Conservation (phyloP, 164 flowering plant species). For the Vitis rotundifolia region DNA sequence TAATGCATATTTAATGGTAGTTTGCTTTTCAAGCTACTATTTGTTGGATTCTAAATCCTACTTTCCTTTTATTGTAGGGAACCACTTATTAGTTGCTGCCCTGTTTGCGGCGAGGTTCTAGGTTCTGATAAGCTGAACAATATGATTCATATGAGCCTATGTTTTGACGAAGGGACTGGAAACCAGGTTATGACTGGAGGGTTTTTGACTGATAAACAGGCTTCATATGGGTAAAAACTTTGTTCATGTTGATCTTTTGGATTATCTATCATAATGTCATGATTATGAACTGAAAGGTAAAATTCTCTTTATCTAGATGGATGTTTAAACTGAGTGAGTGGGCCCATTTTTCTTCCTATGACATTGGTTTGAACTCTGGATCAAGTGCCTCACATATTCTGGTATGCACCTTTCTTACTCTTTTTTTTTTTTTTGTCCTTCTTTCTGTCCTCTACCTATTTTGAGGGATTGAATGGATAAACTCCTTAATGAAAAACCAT, state of each 20-base stretch:
- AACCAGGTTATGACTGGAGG: slow-evolving; percentile 92
- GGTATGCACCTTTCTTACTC: slow-evolving; percentile 39
- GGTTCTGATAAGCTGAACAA: slow-evolving; percentile 59
- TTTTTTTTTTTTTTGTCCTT: neutral
- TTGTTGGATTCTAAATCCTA: neutral
- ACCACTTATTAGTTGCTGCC: slow-evolving; percentile 39
- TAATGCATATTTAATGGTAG: neutral
- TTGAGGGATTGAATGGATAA: too few relatives aligned
- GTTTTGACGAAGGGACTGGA: slow-evolving; percentile 96
- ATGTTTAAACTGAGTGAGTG: slow-evolving; percentile 93
- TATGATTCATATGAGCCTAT: slow-evolving; percentile 83
- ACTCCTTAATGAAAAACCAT: too few relatives aligned
- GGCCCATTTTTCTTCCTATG: slow-evolving; percentile 88
- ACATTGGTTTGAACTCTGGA: slow-evolving; percentile 78
- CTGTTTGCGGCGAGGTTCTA: slow-evolving; percentile 56
- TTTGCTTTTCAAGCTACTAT: neutral
- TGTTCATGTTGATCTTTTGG: neutral
- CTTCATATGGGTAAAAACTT: slow-evolving; percentile 79
- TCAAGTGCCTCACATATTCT: slow-evolving; percentile 83
- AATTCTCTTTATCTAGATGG: slow-evolving; percentile 57
- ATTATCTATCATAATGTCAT: too few relatives aligned
- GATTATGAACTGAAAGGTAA: too few relatives aligned
- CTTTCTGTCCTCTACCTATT: neutral
- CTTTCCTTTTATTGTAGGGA: slow-evolving; percentile 27
- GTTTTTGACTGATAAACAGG: slow-evolving; percentile 88